These are phyloP conservation scores for Pseudognaphalium luteoalbum DNA, from an alignment of 129 eudicot genomes.

Conservation along the genomic window DNA sequence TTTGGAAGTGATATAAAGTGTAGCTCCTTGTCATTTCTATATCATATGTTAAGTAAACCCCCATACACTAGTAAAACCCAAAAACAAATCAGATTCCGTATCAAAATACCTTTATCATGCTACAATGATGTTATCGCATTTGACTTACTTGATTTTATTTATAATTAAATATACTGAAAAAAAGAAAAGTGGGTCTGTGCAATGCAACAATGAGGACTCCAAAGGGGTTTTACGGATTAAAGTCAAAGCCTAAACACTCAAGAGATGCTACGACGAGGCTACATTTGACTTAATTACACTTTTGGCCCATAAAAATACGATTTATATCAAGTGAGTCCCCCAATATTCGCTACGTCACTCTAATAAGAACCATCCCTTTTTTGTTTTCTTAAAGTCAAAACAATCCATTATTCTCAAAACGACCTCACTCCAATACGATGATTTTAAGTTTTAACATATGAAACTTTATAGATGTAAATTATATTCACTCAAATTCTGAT, in stretches of 20 bases:
- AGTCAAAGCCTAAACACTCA: slow-evolving; percentile 31
- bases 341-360: not conserved
- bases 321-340: not conserved
- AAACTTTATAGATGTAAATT: too few species aligned
- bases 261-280: slow-evolving; percentile 39
- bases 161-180: not conserved
- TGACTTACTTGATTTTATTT: slow-evolving; percentile 23
- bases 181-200: slow-evolving; percentile 25
- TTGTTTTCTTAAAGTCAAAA: not conserved
- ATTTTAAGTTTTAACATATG: too few species aligned
- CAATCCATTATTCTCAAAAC: not conserved
- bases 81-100: not conserved
- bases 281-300: slow-evolving; percentile 22
- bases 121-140: slow-evolving; percentile 31
- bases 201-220: slow-evolving; percentile 16
- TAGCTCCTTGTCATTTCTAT: too few species aligned
- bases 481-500: too few species aligned
- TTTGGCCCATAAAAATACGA: slow-evolving; percentile 11
- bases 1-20: too few species aligned
- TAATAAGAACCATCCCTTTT: not conserved
- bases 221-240: slow-evolving; percentile 28
- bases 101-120: slow-evolving; percentile 25
- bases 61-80: too few species aligned
- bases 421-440: not conserved
- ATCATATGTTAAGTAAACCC: too few species aligned